Percentiles rank a stretch among this genome's conserved stretches.
These are phyloP conservation scores for Pestalotiopsis sp. DNA, from an alignment of 2,329 filamentous ascomycete genomes.

Conservation along the genomic window DNA sequence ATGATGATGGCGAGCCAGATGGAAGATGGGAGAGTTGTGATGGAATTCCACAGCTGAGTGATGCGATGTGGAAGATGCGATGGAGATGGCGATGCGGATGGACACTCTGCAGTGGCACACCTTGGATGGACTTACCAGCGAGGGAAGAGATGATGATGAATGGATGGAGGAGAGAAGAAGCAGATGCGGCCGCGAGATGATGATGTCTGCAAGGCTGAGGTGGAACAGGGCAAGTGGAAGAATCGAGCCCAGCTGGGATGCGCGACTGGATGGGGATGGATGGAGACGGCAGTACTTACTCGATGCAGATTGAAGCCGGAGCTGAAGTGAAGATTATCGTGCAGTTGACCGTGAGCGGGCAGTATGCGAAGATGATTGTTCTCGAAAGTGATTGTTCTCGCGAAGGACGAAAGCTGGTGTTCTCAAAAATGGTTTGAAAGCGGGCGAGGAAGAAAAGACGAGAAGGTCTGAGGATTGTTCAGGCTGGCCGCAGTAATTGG, in stretches of 20 bases:
- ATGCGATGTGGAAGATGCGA: neutral
- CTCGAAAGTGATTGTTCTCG: neutral
- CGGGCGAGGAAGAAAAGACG: neutral
- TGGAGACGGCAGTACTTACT: neutral
- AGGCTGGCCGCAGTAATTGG: neutral
- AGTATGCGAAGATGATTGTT: neutral
- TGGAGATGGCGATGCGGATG: neutral
- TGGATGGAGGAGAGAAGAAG: neutral
- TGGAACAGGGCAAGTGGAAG: neutral
- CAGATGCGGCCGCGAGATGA: neutral
- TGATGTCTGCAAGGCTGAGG: neutral
- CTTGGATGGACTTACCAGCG: neutral
- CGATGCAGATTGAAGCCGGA: neutral
- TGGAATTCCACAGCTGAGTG: neutral
- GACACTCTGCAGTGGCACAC: no score
- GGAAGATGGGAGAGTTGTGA: neutral
- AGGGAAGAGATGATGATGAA: neutral
- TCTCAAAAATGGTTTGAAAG: neutral
- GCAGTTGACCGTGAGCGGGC: neutral
- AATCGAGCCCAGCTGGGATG: neutral
- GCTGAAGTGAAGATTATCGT: neutral
- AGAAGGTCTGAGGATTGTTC: neutral
- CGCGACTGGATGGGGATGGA: neutral
- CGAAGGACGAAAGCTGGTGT: neutral
- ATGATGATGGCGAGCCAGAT: neutral